A percentile compares a stretch with the other conserved stretches of the same genome.
Conservation (phyloP, 2,329 filamentous ascomycete genomes). For the Trichocomaceae sp. region DNA sequence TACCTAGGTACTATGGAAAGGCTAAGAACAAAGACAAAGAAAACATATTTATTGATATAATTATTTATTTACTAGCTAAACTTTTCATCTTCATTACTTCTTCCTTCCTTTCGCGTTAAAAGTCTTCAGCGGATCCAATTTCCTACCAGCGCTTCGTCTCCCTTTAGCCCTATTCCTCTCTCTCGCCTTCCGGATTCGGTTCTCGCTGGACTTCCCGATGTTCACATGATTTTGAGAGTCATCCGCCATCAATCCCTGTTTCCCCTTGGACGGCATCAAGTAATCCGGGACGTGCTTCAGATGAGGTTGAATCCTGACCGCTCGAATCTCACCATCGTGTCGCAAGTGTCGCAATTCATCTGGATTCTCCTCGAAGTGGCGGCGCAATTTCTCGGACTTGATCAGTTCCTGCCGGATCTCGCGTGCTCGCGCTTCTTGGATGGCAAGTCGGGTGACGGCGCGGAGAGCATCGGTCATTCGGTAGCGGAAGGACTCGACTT, state of each 20-base stretch:
- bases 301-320: conserved; percentile 78
- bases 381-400: conserved; percentile 87
- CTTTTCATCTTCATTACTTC: conserved; percentile 16
- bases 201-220: conserved; percentile 46
- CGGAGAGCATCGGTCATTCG: conserved; percentile 87
- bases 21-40: not conserved
- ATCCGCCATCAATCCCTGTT: conserved; percentile 56
- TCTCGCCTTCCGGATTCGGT: conserved; percentile 46
- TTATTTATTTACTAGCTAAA: not conserved
- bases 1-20: not conserved
- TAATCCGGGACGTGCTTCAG: conserved; percentile 94
- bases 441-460: conserved; percentile 79
- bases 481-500: conserved; percentile 90
- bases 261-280: conserved; percentile 70
- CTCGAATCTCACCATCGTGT: conserved; percentile 81
- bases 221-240: conserved; percentile 72
- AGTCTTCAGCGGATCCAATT: conserved; percentile 78
- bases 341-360: conserved; percentile 78
- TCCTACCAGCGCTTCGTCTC: conserved; percentile 46
- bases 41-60: not conserved
- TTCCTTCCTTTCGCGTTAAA: conserved; percentile 59
- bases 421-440: conserved; percentile 80
- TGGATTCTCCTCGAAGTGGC: conserved; percentile 96
- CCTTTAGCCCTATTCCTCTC: conserved; percentile 39
- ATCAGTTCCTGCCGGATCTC: conserved; percentile 85